phyloP scores from a whole-genome alignment of 1,284 basidiomycete genomes.

The Ceratorhiza oryzae-sativae region DNA sequence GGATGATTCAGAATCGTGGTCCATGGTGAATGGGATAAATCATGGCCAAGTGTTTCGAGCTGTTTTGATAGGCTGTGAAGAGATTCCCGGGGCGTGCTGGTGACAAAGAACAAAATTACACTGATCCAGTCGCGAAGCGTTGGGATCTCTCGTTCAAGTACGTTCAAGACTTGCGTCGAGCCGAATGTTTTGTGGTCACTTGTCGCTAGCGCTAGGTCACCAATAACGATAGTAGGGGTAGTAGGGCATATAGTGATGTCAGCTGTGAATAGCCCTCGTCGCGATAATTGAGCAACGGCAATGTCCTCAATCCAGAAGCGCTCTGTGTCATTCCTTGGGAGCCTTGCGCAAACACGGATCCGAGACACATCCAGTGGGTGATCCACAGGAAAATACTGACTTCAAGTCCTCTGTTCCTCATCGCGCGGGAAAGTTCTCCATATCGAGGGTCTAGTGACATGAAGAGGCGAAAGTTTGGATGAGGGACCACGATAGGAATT shows the following conservation, averaged over 20 bases:
- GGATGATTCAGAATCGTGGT: neutral
- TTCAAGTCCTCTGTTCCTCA: slow-evolving; percentile 98
- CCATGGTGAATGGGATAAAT: neutral
- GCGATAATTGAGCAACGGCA: slow-evolving; percentile 33
- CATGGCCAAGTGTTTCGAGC: slow-evolving; percentile 3
- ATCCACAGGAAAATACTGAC: slow-evolving; percentile 59
- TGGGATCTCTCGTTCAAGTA: neutral
- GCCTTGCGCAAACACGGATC: slow-evolving; percentile 21
- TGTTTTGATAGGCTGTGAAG: neutral
- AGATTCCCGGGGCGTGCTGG: slow-evolving; percentile 20
- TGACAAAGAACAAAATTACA: neutral
- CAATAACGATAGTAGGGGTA: neutral
- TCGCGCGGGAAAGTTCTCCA: slow-evolving; percentile 96
- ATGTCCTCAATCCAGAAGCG: neutral
- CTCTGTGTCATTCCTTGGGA: neutral
- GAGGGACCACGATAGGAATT: slow-evolving; percentile 80
- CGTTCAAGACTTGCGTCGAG: neutral
- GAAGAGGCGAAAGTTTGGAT: slow-evolving; percentile 90
- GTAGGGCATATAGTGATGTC: neutral
- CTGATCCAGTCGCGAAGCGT: neutral
- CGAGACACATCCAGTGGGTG: slow-evolving; percentile 9
- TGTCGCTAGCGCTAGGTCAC: slow-evolving; percentile 3
- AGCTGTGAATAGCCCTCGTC: slow-evolving; percentile 30
- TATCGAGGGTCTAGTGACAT: slow-evolving; percentile 92
- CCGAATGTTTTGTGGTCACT: slow-evolving; percentile 20